Base-by-base conservation (phyloP, 352 stramenopile species). In the Phytopythium kandeliae region DNA sequence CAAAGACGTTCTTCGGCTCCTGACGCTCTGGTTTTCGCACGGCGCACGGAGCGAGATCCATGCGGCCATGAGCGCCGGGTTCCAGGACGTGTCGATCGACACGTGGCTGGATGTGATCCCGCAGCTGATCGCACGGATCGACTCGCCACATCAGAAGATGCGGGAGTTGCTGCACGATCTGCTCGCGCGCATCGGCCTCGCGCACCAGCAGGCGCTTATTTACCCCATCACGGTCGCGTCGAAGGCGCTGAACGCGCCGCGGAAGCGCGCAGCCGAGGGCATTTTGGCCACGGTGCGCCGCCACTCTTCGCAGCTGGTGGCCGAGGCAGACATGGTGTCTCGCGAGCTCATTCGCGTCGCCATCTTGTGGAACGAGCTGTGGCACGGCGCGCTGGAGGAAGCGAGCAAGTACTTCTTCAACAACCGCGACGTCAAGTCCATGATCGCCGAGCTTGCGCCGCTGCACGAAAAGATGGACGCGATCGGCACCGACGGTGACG, bases 351-450 rank as follows among this genome's bases (percentile, higher is more conserved):
- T 99, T 60, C 91, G 97, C 45, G 96, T 99, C 17, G 97, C 97
- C 38, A 99, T 99, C 50, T 67, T 99, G 5, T 99, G 97, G 97
- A 92, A 99, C 57, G 98, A 99, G 67, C 78, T 98, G 25, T 99
- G 98, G 98, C 95, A 99, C 54, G 96, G 90, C 5, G 80, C 78
- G 16, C 78, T 99, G 3, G 97, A 99, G 66, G 95, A 99, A 65
- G 97, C 98, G 0, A 98, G 90, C 3, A 89, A 97, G 35, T 79
- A 98, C 42, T 97, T 98, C 67, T 99, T 99, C 65, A 96, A 91
- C 45, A 96, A 99, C 56, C 94, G 88, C 26, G 96, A 99, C 69
- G 82, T 98, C 24, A 85, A 89, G 47, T 94, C 79, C 13, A 99
- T 99, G 97, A 80, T 99, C 37, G 86, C 95, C 31, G 91, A 98